Conservation (phyloP, 192 early-diverging fungal genomes). For the Rhizophagus clarus region DNA sequence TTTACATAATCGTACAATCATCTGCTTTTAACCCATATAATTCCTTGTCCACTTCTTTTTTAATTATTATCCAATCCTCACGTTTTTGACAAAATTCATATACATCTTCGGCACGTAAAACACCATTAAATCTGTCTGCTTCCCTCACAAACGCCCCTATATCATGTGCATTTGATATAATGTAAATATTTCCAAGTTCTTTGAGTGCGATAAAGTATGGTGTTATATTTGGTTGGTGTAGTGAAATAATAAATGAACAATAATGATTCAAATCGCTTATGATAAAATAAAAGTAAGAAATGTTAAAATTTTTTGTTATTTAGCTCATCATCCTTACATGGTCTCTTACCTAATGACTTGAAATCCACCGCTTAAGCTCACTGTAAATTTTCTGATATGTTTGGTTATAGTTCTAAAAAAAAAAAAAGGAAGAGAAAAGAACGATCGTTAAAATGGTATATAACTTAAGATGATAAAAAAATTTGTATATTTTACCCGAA, state of each 20-base stretch:
- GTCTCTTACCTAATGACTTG: constrained; percentile 75
- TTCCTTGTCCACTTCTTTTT: constrained; percentile 72
- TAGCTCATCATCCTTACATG: not conserved
- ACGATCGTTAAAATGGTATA: not conserved
- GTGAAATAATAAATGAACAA: constrained; percentile 67
- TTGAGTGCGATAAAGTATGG: constrained; percentile 78
- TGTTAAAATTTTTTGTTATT: constrained; percentile 19
- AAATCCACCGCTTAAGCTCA: constrained; percentile 84
- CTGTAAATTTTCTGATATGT: constrained; percentile 78
- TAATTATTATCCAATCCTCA: constrained; percentile 78
- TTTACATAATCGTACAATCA: constrained; percentile 61
- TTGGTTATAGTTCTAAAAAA: constrained; percentile 72
- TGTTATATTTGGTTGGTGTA: constrained; percentile 64
- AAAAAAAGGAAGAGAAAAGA: constrained; percentile 1
- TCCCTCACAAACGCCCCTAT: constrained; percentile 80
- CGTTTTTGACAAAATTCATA: constrained; percentile 79
- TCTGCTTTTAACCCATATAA: constrained; percentile 35
- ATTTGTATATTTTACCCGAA: constrained; percentile 68
- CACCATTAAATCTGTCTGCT: constrained; percentile 69
- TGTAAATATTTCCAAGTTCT: constrained; percentile 80
- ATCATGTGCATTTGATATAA: constrained; percentile 71
- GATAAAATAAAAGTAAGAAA: constrained; percentile 7
- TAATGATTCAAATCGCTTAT: constrained; percentile 79
- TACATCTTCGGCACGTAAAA: constrained; percentile 76
- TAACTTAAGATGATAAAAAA: not conserved